Conservation (phyloP, 2,329 filamentous ascomycete species). For the Penicillium sp. region DNA sequence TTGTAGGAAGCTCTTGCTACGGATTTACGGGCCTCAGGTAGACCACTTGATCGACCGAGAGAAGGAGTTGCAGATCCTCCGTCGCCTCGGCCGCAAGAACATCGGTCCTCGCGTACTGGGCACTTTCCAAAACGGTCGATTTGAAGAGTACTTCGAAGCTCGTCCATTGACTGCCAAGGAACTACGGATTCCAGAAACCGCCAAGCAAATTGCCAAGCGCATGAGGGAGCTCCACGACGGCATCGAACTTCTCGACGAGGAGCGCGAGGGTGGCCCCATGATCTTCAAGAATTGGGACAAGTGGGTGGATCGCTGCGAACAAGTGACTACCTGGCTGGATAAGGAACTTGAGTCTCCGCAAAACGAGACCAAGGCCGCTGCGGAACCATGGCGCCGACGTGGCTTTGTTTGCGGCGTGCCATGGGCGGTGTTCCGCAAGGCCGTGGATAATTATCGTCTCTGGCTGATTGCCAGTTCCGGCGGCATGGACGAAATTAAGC, state of each 20-base stretch:
- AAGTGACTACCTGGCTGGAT: conserved; percentile 53
- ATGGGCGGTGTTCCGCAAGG: conserved; percentile 73
- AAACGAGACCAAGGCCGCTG: conserved; percentile 41
- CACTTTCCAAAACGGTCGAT: conserved; percentile 90
- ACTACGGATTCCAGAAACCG: conserved; percentile 76
- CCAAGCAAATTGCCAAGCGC: conserved; percentile 89
- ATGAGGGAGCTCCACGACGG: conserved; percentile 96
- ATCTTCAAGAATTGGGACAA: conserved; percentile 95
- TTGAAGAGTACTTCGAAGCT: conserved; percentile 91
- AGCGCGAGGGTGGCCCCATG: conserved; percentile 73
- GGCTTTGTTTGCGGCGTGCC: conserved; percentile 80
- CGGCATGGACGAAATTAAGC: conserved; percentile 62
- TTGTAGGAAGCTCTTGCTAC: conserved; percentile 71
- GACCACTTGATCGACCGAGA: conserved; percentile 95
- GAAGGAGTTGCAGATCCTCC: conserved; percentile 80
- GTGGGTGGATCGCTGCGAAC: conserved; percentile 67
- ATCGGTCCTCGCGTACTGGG: conserved; percentile 90
- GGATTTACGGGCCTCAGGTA: conserved; percentile 91
- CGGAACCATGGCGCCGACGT: conserved; percentile 62
- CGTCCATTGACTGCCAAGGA: conserved; percentile 73
- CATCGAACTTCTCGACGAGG: conserved; percentile 76
- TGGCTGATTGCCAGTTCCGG: conserved; percentile 73
- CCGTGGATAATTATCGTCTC: conserved; percentile 72
- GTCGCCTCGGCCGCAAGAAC: conserved; percentile 81
- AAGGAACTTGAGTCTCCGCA: conserved; percentile 56